phyloP scores from a whole-genome alignment of 2,329 filamentous ascomycete species.

The Aspergillus ustus region DNA sequence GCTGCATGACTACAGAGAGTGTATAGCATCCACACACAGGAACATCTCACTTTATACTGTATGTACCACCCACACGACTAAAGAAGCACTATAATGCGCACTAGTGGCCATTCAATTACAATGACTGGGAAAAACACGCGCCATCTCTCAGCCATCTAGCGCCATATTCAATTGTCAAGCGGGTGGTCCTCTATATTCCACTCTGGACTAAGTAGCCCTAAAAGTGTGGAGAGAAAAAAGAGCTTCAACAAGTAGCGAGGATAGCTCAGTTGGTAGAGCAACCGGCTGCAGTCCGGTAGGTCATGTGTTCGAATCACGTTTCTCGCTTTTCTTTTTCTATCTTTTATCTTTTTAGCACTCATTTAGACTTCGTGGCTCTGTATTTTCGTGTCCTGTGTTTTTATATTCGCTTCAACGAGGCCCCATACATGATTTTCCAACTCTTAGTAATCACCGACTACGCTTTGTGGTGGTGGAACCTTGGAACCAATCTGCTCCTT shows the following conservation, averaged over 20 bases:
- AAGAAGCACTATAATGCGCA: not conserved
- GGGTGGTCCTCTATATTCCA: too few species aligned
- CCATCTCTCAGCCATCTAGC: not conserved
- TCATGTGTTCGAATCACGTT: constrained; percentile 16
- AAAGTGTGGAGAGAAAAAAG: not conserved
- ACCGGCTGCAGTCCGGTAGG: constrained; percentile 21
- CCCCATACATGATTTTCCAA: not conserved
- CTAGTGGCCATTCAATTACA: not conserved
- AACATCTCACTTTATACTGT: too few species aligned
- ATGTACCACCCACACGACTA: too few species aligned
- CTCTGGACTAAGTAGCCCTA: not conserved
- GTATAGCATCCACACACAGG: too few species aligned
- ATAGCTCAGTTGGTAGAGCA: constrained; percentile 21
- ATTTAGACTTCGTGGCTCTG: not conserved
- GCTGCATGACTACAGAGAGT: too few species aligned
- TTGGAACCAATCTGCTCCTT: not conserved
- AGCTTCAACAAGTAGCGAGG: not conserved
- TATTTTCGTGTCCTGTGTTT: not conserved
- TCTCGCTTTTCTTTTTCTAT: not conserved
- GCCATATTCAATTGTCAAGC: not conserved
- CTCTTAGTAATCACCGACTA: not conserved
- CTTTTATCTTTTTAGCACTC: not conserved
- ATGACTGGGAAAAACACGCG: not conserved
- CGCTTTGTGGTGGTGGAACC: not conserved
- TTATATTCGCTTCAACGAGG: not conserved